Evolutionary conservation across 768 basidiomycete species (phyloP).

Genomic region (Tulasnella sp.): DNA sequence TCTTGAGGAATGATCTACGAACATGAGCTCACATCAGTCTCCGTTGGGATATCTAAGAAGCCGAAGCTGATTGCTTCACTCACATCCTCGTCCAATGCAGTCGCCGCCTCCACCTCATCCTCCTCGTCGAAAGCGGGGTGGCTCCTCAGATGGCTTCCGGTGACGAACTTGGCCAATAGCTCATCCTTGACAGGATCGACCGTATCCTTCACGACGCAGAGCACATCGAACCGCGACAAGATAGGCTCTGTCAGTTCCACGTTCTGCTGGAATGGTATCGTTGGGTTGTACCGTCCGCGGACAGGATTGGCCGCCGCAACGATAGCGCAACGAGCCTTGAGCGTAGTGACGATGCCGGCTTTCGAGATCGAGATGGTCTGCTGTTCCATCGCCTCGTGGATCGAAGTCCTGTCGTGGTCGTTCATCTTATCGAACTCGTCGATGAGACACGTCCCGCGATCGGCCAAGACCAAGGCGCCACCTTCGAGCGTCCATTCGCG

Average conservation of each 20-base stretch:
- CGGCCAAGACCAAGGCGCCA: conserved; percentile 94
- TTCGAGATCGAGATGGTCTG: conserved; percentile 99
- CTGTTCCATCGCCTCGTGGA: conserved; percentile 99
- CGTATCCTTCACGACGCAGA: conserved; percentile 96
- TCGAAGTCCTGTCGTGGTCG: conserved; percentile 92
- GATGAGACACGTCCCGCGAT: conserved; percentile 94
- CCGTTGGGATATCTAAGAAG: not conserved
- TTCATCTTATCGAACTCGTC: conserved; percentile 99
- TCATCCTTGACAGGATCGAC: conserved; percentile 97
- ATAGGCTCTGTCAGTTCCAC: conserved; percentile 98
- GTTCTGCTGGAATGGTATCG: conserved; percentile 96
- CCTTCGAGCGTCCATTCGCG: conserved; percentile 98
- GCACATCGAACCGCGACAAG: conserved; percentile 91
- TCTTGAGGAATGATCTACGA: conserved; percentile 91
- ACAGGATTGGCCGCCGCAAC: conserved; percentile 97
- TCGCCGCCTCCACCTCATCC: conserved; percentile 92
- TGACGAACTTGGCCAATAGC: conserved; percentile 92
- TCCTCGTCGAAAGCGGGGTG: conserved; percentile 85
- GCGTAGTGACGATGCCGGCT: conserved; percentile 95
- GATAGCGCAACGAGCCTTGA: conserved; percentile 95
- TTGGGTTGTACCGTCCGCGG: conserved; percentile 94
- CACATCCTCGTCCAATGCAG: conserved; percentile 82
- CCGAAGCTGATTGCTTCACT: conserved; percentile 25
- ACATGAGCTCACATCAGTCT: not conserved
- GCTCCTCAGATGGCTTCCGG: conserved; percentile 87